Percentiles rank a stretch among this genome's conserved stretches.
Conservation (phyloP, 768 basidiomycete species). For the Mycena olivaceomarginata region DNA sequence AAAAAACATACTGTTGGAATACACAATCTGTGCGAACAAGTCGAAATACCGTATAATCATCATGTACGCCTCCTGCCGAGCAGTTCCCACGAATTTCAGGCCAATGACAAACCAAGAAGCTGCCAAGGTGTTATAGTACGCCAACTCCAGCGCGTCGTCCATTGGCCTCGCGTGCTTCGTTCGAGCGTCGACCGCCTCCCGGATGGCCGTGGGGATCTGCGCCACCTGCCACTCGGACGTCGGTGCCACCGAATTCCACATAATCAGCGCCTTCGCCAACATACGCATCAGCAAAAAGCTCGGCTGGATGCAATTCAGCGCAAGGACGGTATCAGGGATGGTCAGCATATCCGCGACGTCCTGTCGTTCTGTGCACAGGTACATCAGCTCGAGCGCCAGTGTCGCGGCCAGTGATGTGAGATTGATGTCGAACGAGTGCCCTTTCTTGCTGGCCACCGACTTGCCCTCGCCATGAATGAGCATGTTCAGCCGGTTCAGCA, state of each 20-base stretch:
- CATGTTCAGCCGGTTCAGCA: slow-evolving; percentile 81
- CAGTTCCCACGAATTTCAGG: slow-evolving; percentile 96
- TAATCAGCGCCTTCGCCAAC: slow-evolving; percentile 85
- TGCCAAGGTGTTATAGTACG: slow-evolving; percentile 93
- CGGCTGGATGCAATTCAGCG: slow-evolving; percentile 91
- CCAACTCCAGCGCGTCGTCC: slow-evolving; percentile 88
- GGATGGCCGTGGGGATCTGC: slow-evolving; percentile 84
- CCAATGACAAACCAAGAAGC: slow-evolving; percentile 95
- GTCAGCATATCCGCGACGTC: slow-evolving; percentile 92
- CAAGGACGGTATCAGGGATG: slow-evolving; percentile 87
- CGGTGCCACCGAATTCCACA: slow-evolving; percentile 89
- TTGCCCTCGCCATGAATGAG: slow-evolving; percentile 86
- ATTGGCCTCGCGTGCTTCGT: slow-evolving; percentile 66
- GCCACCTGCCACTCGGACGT: slow-evolving; percentile 82
- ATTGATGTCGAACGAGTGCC: slow-evolving; percentile 85
- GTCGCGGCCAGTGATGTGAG: slow-evolving; percentile 95
- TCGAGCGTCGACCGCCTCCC: slow-evolving; percentile 73
- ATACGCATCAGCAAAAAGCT: slow-evolving; percentile 90
- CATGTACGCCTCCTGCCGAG: slow-evolving; percentile 90
- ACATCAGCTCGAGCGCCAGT: slow-evolving; percentile 94
- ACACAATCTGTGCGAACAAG: slow-evolving; percentile 82
- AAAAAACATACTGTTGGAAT: slow-evolving; percentile 74
- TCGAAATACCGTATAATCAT: slow-evolving; percentile 91
- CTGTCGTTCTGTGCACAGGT: slow-evolving; percentile 86
- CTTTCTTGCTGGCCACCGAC: slow-evolving; percentile 57